Evolutionary conservation across 495 filamentous ascomycete genomes (phyloP), one percentile per base, ranked within the genome.

Genomic region (Aspergillus ellipticus): DNA sequence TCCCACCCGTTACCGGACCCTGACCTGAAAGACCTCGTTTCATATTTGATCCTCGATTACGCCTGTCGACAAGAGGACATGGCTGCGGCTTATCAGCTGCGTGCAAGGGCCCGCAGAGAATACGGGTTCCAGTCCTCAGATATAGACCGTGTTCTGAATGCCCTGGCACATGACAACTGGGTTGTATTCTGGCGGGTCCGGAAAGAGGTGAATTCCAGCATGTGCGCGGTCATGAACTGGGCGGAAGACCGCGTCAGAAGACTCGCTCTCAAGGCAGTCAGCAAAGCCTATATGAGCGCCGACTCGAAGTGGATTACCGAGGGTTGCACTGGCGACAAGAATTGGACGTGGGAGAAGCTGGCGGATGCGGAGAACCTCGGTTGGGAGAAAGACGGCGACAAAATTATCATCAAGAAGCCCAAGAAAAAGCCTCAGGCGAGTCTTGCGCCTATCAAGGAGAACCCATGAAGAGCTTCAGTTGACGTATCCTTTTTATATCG

Each of bases 41-140:
- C 83, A 29, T 97, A 96, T 65, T 79, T 87, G 15, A 84, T 97
- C 42, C 82, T 97, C 15, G 94, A 98, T 70, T 81, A 90, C 39
- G 91, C 92, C 9, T 96, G 93, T 67, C 83, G 92, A 13, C 83
- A 91, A 60, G 77, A 82, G n/a, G 79, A 96, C 55, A 76, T 96
- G 33, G 78, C 79, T 7, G 79, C 82, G 29, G 94, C 93, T 0
- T 90, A 87, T 59, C 73, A 79, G n/a, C 66, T 87, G 42, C 78
- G 80, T 24, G 63, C 70, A 24, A 66, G 66, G 10, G 70, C 74
- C 29, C 74, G 73, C 15, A 74, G 74, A 29, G 63, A 72, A 17
- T 83, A 86, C 62, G 60, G 57, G 6, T 82, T 88, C 49, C 70
- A 73, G 20, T 88, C 89, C 53, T 64, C 75, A 4, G 80, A 82